Evolutionary conservation across 202 grass and related monocot species (phyloP).

Genomic region (Musa balbisiana): DNA sequence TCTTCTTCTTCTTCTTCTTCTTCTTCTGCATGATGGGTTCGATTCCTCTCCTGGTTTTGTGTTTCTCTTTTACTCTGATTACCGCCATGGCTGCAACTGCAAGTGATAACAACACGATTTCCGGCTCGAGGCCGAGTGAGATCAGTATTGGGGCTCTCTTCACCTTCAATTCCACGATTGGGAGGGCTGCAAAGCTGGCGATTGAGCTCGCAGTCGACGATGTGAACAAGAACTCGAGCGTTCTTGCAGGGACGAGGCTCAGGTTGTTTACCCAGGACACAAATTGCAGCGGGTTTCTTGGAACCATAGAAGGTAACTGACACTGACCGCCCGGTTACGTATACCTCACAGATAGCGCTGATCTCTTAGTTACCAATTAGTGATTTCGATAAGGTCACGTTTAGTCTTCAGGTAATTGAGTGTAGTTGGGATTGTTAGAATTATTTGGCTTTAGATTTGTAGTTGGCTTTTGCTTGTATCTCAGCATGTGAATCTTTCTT

Average conservation of each 20-base stretch:
- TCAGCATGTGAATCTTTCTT: background rate
- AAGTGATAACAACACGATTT: conserved; percentile 22
- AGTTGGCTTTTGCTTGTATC: background rate
- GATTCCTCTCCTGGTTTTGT: conserved; percentile 22
- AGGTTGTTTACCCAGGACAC: conserved; percentile 63
- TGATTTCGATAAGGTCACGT: background rate
- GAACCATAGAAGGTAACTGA: conserved; percentile 56
- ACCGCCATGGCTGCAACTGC: conserved; percentile 23
- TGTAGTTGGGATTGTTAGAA: background rate
- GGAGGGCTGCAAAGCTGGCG: conserved; percentile 56
- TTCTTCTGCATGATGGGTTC: conserved; percentile 35
- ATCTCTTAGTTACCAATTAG: background rate
- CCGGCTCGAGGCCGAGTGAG: conserved; percentile 31
- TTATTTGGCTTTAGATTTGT: background rate
- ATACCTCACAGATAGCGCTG: background rate
- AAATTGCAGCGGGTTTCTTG: conserved; percentile 90
- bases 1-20: conserved; percentile 20
- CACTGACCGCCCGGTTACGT: background rate
- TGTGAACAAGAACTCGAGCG: conserved; percentile 57
- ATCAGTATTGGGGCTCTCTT: conserved; percentile 65
- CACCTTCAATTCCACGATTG: conserved; percentile 75
- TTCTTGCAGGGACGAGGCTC: conserved; percentile 54
- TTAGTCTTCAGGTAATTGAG: background rate
- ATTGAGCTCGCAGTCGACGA: conserved; percentile 71
- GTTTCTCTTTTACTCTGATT: conserved; percentile 25